Evolutionary conservation across 371 early-diverging fungal species (phyloP).

Genomic region (Fennellomyces sp.): DNA sequence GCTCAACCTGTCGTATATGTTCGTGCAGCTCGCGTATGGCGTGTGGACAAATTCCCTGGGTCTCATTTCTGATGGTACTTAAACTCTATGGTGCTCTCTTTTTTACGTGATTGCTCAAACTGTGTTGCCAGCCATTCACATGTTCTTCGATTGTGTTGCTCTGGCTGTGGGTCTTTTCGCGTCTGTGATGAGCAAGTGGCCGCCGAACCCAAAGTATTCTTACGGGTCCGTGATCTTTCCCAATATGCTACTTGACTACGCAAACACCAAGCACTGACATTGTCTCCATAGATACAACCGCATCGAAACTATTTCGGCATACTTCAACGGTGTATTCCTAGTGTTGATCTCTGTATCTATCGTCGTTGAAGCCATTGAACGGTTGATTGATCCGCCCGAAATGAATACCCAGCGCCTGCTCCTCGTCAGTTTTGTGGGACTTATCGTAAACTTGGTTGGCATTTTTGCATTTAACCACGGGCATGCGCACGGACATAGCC

Average conservation of each 20-base stretch:
- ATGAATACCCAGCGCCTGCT: conserved; percentile 86
- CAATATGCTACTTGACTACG: no score
- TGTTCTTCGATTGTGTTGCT: conserved; percentile 97
- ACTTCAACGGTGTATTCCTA: conserved; percentile 89
- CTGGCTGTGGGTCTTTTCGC: conserved; percentile 87
- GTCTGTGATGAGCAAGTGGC: conserved; percentile 91
- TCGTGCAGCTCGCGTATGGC: conserved; percentile 90
- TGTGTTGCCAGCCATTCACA: conserved; percentile 79
- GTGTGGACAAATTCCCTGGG: conserved; percentile 92
- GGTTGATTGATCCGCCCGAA: conserved; percentile 84
- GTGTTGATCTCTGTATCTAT: conserved; percentile 88
- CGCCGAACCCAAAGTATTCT: conserved; percentile 72
- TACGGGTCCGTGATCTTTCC: no score
- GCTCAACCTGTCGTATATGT: conserved; percentile 93
- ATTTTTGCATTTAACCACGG: conserved; percentile 92
- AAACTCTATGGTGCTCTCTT: neutral
- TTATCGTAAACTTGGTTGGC: conserved; percentile 91
- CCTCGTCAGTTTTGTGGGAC: conserved; percentile 86
- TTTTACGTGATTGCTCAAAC: neutral
- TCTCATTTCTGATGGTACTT: conserved; percentile 86
- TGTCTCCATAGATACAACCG: conserved; percentile 69
- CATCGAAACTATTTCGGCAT: conserved; percentile 91
- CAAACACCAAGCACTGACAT: no score
- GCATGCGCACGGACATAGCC: conserved; percentile 70
- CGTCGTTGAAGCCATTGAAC: conserved; percentile 86